phyloP scores from a whole-genome alignment of 495 filamentous ascomycete species.

The Delitschia confertaspora region DNA sequence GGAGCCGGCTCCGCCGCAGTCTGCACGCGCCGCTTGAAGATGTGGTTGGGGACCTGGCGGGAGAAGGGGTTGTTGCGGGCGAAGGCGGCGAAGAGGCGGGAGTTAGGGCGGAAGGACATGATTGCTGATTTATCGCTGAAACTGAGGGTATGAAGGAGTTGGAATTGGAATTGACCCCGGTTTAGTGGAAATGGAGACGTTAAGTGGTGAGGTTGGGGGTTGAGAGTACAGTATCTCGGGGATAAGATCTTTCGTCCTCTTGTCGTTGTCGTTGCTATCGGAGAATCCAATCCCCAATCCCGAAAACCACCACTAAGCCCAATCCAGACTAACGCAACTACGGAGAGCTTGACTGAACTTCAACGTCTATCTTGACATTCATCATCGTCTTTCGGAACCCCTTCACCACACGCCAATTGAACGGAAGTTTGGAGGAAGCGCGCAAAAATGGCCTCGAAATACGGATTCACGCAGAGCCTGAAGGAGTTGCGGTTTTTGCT shows the following conservation, averaged over 20 bases:
- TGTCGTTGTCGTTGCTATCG: not conserved
- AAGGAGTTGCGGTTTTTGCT: slow-evolving; percentile 97
- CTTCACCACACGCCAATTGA: not conserved
- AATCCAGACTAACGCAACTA: not conserved
- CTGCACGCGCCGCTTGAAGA: slow-evolving; percentile 55
- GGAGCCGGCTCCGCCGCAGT: slow-evolving; percentile 49
- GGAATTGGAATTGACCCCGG: too few relatives aligned
- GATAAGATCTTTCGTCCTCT: not conserved
- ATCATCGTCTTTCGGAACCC: not conserved
- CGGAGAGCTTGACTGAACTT: not conserved
- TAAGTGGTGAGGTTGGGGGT: too few relatives aligned
- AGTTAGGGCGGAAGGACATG: slow-evolving; percentile 40
- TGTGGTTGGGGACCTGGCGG: slow-evolving; percentile 42
- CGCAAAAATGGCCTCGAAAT: slow-evolving; percentile 72
- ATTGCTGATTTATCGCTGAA: slow-evolving; percentile 34
- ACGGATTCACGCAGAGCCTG: slow-evolving; percentile 74
- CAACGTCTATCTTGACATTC: too few relatives aligned
- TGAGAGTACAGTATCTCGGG: not conserved
- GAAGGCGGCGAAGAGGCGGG: slow-evolving; percentile 29
- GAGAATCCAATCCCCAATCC: not conserved
- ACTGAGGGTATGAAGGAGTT: too few relatives aligned
- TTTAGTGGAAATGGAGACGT: too few relatives aligned
- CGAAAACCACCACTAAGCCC: not conserved
- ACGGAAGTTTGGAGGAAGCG: not conserved
- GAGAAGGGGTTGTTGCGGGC: slow-evolving; percentile 44